A percentile compares a stretch with the other conserved stretches of the same genome.
phyloP scores from a whole-genome alignment of 495 filamentous ascomycete species.

The Trichoderma virens region DNA sequence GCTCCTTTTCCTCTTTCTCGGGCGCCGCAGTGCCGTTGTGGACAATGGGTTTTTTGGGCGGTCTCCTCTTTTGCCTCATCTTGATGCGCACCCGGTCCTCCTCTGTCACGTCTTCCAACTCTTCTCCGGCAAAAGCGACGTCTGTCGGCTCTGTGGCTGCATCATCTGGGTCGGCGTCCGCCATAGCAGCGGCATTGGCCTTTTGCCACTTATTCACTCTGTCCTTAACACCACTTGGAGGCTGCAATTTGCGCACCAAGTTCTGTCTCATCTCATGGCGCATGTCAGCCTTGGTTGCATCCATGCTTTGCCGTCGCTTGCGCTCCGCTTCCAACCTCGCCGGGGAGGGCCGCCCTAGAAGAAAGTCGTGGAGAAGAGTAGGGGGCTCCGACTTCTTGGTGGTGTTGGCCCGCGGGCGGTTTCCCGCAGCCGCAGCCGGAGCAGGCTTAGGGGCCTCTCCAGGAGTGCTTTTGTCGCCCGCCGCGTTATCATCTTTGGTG shows the following conservation, averaged over 20 bases:
- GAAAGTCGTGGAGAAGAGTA: conserved; percentile 44
- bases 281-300: conserved; percentile 33
- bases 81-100: conserved; percentile 42
- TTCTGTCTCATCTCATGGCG: conserved; percentile 44
- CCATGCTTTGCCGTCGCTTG: conserved; percentile 36
- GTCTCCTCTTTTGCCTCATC: conserved; percentile 31
- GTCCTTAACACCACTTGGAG: conserved; percentile 50
- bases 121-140: conserved; percentile 32
- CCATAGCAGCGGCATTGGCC: conserved; percentile 49
- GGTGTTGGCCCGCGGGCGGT: conserved; percentile 16
- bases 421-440: conserved; percentile 23
- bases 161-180: conserved; percentile 28
- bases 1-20: conserved; percentile 13
- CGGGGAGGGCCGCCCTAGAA: conserved; percentile 44
- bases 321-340: conserved; percentile 34
- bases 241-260: conserved; percentile 37
- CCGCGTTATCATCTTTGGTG: neutral
- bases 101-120: conserved; percentile 39
- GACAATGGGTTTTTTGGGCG: conserved; percentile 18
- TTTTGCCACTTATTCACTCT: conserved; percentile 74
- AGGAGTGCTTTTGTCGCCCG: conserved; percentile 7
- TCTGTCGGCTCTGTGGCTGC: conserved; percentile 37
- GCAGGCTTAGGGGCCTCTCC: conserved; percentile 33
- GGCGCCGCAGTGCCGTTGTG: conserved; percentile 16
- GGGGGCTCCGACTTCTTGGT: conserved; percentile 34